Evolutionary conservation across 208 protist species (phyloP), one percentile per base, ranked within the genome.

Genomic region (Acanthamoeba rhysodes): DNA sequence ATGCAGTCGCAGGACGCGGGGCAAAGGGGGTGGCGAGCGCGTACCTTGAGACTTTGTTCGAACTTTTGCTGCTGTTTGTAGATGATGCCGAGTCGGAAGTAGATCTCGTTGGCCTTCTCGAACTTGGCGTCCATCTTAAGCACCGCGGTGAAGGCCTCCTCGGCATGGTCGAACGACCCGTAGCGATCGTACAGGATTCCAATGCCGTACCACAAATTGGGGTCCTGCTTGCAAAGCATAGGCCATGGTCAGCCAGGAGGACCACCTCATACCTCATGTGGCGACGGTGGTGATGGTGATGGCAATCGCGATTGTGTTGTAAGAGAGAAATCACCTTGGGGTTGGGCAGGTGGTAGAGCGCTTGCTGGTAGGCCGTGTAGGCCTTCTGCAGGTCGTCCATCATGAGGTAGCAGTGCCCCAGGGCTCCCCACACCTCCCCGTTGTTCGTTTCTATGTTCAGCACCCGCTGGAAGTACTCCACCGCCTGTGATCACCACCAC

Each of bases 161-260:
- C 97, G 2, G 97, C 97, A 41, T 98, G 95, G 9, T 98, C 97
- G 74, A 97, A 97, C 18, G 96, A 97, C 45, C 95, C 96, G 93
- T 96, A 97, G n/a, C 97, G 70, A 48, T 98, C 97, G 68, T 98
- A 98, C 24, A 98, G 70, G n/a, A 98, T 96, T 70, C 97, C 97
- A 72, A 98, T 98, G 29, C 97, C 97, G 80, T 98, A 98, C 97
- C 97, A 98, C 74, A 98, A 78, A 66, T 98, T 97, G 20, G 97
- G 96, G 59, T 98, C 97, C 96, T 98, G 55, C 55, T 62, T 62
- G 18, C 55, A 32, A 50, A 18, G 18, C 20, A 82, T 55, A 7
- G 20, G n/a, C 18, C 16, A 62, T 68, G 80, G 34, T 55, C 20
- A 68, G 55, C 82, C 27, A 7, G 16, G 18, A 72, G 37, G 37